These are phyloP conservation scores for Zygosaccharomyces lentus DNA, from an alignment of 805 yeast genomes.

Conservation along the genomic window DNA sequence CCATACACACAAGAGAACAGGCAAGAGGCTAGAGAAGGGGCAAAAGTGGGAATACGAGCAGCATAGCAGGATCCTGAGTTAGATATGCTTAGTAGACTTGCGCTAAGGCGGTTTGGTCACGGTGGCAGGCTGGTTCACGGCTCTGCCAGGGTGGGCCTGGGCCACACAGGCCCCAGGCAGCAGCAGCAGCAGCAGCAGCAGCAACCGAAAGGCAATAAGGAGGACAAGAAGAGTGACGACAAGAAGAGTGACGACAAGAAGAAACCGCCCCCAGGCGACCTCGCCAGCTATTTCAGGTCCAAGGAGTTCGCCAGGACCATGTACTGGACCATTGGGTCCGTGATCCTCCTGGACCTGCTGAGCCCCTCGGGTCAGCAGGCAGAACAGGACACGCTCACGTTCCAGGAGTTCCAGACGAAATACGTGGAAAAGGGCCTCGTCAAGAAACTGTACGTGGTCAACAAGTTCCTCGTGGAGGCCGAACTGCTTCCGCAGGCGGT, in stretches of 20 bases:
- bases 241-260: conserved; percentile 11
- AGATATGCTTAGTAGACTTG: background rate
- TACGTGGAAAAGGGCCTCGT: conserved; percentile 77
- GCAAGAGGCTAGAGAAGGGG: too few relatives aligned
- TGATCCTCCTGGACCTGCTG: conserved; percentile 37
- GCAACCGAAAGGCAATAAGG: background rate
- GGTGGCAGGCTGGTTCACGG: background rate
- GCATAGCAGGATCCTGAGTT: background rate
- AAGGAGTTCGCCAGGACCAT: conserved; percentile 40
- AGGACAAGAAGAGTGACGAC: conserved; percentile 2
- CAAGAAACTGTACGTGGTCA: conserved; percentile 65
- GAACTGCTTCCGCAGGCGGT: conserved; percentile 47
- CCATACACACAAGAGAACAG: too few relatives aligned
- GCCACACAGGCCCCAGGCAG: background rate
- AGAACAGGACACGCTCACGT: conserved; percentile 42
- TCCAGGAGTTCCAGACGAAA: conserved; percentile 81
- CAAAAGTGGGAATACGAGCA: too few relatives aligned
- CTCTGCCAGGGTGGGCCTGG: background rate
- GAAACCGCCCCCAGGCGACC: conserved; percentile 22
- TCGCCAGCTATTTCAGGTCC: conserved; percentile 39
- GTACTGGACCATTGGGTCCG: conserved; percentile 38
- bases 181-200: background rate
- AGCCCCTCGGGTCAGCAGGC: conserved; percentile 18
- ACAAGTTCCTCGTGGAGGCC: conserved; percentile 68
- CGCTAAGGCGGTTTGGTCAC: background rate